These are phyloP conservation scores for Pleomassaria siparia DNA, from an alignment of 2,329 filamentous ascomycete genomes.

Conservation along the genomic window DNA sequence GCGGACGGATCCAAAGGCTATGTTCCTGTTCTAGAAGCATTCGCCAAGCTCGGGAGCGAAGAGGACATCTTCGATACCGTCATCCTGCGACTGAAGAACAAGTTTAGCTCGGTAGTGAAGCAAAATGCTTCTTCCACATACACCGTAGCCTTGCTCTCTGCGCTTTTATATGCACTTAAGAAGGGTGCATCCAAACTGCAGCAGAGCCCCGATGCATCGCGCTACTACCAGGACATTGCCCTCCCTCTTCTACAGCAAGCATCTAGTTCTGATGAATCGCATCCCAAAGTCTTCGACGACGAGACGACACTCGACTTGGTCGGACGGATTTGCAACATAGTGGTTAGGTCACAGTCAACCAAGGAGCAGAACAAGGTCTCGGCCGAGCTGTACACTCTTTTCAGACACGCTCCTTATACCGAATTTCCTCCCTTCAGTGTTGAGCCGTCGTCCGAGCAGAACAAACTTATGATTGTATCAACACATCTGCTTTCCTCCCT, in stretches of 20 bases:
- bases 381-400: slow-evolving; percentile 58
- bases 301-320: slow-evolving; percentile 60
- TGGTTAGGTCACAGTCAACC: slow-evolving; percentile 56
- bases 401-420: slow-evolving; percentile 37
- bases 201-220: slow-evolving; percentile 39
- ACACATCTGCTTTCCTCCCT: slow-evolving; percentile 38
- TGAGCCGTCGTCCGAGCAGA: slow-evolving; percentile 34
- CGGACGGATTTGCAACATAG: slow-evolving; percentile 61
- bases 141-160: slow-evolving; percentile 61
- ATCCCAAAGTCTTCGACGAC: slow-evolving; percentile 45
- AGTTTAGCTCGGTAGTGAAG: slow-evolving; percentile 59
- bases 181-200: slow-evolving; percentile 56
- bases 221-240: slow-evolving; percentile 51
- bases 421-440: slow-evolving; percentile 36
- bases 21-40: slow-evolving; percentile 60
- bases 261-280: slow-evolving; percentile 33
- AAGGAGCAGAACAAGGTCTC: slow-evolving; percentile 55
- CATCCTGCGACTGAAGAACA: slow-evolving; percentile 64
- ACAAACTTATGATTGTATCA: slow-evolving; percentile 57
- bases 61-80: slow-evolving; percentile 65
- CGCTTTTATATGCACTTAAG: slow-evolving; percentile 63
- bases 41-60: slow-evolving; percentile 65
- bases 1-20: slow-evolving; percentile 51
- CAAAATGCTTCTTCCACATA: slow-evolving; percentile 56
- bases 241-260: slow-evolving; percentile 45